Evolutionary conservation across 352 stramenopile genomes (phyloP).

Genomic region (Nothophytophthora sp.): DNA sequence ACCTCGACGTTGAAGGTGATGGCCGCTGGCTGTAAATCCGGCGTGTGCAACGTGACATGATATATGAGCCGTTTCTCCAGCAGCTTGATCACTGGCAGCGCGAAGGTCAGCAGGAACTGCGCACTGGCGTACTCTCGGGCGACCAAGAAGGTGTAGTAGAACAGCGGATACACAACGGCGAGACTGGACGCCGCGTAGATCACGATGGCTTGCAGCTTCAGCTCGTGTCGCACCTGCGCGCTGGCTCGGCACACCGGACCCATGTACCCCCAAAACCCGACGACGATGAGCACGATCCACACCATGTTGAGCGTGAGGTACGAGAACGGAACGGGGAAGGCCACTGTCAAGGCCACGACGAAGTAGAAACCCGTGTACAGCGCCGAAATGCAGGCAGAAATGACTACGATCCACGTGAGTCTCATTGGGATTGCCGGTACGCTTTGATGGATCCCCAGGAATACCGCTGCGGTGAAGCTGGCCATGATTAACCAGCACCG

Average conservation of each 20-base stretch:
- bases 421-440: constrained; percentile 10
- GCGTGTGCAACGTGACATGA: constrained; percentile 7
- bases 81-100: constrained; percentile 19
- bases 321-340: constrained; percentile 20
- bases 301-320: constrained; percentile 17
- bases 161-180: constrained; percentile 18
- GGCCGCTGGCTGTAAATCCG: constrained; percentile 23
- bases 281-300: constrained; percentile 17
- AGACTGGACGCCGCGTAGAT: constrained; percentile 18
- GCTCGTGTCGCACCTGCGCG: not conserved
- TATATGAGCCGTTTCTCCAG: constrained; percentile 24
- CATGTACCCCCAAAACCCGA: constrained; percentile 13
- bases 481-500: constrained; percentile 14
- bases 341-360: constrained; percentile 6
- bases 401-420: not conserved
- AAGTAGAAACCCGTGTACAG: constrained; percentile 12
- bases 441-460: constrained; percentile 12
- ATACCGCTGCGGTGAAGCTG: constrained; percentile 9
- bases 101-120: constrained; percentile 21
- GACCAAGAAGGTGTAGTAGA: constrained; percentile 21
- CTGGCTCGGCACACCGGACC: constrained; percentile 4
- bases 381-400: constrained; percentile 7
- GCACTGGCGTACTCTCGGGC: constrained; percentile 4
- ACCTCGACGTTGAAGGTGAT: constrained; percentile 33
- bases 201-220: constrained; percentile 15